phyloP scores from a whole-genome alignment of 1,284 basidiomycete species.

The Lentinus polychrous region DNA sequence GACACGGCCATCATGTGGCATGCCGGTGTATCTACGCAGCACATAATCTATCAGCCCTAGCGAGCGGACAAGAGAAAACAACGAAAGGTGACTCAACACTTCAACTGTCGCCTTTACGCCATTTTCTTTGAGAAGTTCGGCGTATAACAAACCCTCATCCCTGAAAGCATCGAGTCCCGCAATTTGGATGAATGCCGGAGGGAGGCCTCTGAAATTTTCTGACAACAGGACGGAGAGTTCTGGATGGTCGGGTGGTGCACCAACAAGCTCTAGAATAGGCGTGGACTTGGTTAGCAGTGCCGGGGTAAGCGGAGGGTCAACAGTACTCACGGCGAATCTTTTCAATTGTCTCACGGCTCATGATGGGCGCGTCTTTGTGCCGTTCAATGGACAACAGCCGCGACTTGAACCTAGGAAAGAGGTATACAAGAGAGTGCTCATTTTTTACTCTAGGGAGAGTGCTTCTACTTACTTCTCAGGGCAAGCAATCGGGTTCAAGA shows the following conservation, averaged over 20 bases:
- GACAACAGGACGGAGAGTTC: background rate
- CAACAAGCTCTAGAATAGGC: too few species aligned
- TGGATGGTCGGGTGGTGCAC: background rate
- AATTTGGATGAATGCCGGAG: conserved; percentile 3
- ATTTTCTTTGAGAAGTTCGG: background rate
- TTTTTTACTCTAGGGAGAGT: background rate
- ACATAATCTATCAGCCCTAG: background rate
- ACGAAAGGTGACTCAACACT: background rate
- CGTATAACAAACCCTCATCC: conserved; percentile 5
- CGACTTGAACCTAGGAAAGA: background rate
- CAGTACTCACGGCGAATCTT: background rate
- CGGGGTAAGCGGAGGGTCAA: too few species aligned
- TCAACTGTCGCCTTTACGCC: conserved; percentile 1
- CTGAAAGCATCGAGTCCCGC: conserved; percentile 1
- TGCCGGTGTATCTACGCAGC: background rate
- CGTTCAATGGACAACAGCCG: background rate
- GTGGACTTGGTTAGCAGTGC: too few species aligned
- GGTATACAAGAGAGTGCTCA: too few species aligned
- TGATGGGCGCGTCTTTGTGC: conserved; percentile 2
- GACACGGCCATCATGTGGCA: conserved; percentile 3
- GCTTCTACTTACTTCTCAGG: conserved; percentile 9
- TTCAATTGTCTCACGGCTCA: background rate
- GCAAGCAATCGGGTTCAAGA: conserved; percentile 7
- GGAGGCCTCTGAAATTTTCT: background rate
- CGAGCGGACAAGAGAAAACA: background rate